Conservation (phyloP, 306 rosid genomes). For the Glycine tomentella region DNA sequence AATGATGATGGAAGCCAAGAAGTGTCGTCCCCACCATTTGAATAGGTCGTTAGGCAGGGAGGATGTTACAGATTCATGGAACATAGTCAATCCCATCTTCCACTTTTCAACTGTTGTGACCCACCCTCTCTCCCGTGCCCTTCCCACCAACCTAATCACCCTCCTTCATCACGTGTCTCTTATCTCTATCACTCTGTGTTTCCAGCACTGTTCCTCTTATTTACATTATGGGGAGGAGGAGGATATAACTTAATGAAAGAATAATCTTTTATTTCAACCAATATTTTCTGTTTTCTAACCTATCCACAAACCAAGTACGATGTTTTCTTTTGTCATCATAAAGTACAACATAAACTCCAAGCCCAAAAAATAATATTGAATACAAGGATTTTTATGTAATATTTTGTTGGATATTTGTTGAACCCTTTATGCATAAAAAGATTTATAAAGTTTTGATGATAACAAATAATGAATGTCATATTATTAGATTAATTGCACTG, state of each 20-base stretch:
- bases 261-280: background rate
- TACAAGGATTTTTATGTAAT: too few relatives aligned
- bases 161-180: background rate
- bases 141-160: constrained; percentile 38
- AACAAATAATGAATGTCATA: too few relatives aligned
- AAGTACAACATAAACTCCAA: background rate
- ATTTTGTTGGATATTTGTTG: too few relatives aligned
- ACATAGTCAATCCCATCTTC: constrained; percentile 51
- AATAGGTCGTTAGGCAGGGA: constrained; percentile 57
- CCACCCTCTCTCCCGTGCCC: constrained; percentile 47
- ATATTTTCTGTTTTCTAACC: background rate
- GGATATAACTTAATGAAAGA: too few relatives aligned
- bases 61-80: constrained; percentile 73
- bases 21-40: constrained; percentile 32
- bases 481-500: too few relatives aligned
- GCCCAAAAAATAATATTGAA: background rate
- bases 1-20: background rate
- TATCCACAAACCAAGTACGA: background rate
- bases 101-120: constrained; percentile 33
- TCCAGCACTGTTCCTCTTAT: background rate
- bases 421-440: too few relatives aligned
- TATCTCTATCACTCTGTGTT: background rate
- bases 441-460: too few relatives aligned
- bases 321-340: background rate
- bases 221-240: too few relatives aligned